Evolutionary conservation across 305 asterid species (phyloP).

Genomic region (Stenogyne calaminthoides): DNA sequence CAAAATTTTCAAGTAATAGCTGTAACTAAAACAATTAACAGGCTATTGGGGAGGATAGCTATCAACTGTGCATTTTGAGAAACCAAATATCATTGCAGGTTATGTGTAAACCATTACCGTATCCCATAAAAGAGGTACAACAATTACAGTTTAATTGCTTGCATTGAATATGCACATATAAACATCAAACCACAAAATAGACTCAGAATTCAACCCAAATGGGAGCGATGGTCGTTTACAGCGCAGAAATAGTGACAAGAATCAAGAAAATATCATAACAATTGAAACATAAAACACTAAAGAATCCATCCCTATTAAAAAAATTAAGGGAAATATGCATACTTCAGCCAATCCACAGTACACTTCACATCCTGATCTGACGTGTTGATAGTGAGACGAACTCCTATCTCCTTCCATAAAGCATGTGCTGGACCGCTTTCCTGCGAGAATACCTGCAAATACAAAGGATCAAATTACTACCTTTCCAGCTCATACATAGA

Average conservation of each 20-base stretch:
- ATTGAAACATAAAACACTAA: background rate
- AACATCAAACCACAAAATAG: background rate
- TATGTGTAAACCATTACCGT: background rate
- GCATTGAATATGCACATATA: background rate
- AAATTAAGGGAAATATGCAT: conserved; percentile 33
- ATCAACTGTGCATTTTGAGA: background rate
- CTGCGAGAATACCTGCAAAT: conserved; percentile 70
- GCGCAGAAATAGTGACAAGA: background rate
- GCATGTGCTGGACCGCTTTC: conserved; percentile 69
- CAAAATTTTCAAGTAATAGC: conserved; percentile 6
- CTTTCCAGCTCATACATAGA: conserved; percentile 8
- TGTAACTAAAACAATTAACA: conserved; percentile 15
- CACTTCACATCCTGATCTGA: conserved; percentile 48
- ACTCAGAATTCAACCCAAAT: background rate
- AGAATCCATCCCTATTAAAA: conserved; percentile 4
- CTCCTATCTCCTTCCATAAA: conserved; percentile 63
- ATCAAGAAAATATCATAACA: background rate
- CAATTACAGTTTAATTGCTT: background rate
- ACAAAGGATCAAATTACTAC: conserved; percentile 15
- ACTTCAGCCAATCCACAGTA: conserved; percentile 90
- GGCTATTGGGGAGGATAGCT: background rate
- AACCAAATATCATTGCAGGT: background rate
- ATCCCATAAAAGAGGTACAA: background rate
- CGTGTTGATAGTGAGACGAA: conserved; percentile 49
- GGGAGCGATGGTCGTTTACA: background rate